These are phyloP conservation scores for Zygnema circumcarinatum DNA, from an alignment of 139 green algal genomes.

Conservation along the genomic window DNA sequence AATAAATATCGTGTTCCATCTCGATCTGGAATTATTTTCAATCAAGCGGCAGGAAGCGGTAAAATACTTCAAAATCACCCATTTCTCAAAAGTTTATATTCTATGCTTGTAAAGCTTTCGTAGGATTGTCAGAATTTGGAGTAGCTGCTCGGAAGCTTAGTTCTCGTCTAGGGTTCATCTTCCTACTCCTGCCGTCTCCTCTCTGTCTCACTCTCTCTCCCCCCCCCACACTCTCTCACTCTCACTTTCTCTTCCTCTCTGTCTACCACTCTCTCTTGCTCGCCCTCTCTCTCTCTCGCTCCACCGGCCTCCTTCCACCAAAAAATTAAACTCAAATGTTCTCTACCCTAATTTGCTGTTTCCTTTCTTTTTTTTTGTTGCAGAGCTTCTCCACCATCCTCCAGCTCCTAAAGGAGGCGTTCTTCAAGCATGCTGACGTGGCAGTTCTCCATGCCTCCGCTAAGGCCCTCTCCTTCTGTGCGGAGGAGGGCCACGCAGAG, in stretches of 20 bases:
- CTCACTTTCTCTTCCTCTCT: neutral
- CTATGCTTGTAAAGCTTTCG: neutral
- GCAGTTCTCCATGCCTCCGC: neutral
- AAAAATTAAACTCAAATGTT: too few relatives aligned
- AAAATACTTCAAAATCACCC: neutral
- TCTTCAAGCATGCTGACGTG: constrained; percentile 49
- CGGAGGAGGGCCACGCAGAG: constrained; percentile 36
- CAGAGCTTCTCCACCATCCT: constrained; percentile 31
- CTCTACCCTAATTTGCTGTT: too few relatives aligned
- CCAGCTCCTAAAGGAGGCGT: constrained; percentile 39
- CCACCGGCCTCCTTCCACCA: too few relatives aligned
- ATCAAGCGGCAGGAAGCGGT: constrained; percentile 51
- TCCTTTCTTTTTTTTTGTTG: too few relatives aligned
- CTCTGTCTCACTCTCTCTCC: neutral
- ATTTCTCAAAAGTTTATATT: neutral
- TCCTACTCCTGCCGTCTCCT: too few relatives aligned
- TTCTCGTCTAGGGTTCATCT: too few relatives aligned
- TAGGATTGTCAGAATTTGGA: neutral
- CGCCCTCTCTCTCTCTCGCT: too few relatives aligned
- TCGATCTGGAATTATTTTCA: constrained; percentile 38
- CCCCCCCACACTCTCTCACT: neutral
- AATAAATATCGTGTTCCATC: constrained; percentile 28
- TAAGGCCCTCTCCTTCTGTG: constrained; percentile 33
- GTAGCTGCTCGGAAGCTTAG: neutral
- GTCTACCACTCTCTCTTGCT: too few relatives aligned